A percentile compares a stretch with the other conserved stretches of the same genome.
Evolutionary conservation across 257 asterid species (phyloP).

Genomic region (Solanum ossicruentum): DNA sequence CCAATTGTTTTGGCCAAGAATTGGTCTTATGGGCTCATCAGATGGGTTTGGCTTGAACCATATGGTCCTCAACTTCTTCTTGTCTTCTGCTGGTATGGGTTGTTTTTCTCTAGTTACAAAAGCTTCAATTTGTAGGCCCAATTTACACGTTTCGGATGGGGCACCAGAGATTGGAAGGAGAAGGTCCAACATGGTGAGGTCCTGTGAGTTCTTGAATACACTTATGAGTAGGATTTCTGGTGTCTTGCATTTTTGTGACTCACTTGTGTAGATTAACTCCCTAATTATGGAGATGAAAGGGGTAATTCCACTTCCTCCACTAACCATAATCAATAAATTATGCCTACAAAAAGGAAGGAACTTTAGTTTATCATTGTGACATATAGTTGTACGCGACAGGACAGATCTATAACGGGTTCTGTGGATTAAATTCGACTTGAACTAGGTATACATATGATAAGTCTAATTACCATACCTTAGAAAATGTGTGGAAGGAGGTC

Average conservation of each 20-base stretch:
- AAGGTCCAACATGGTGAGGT: constrained; percentile 57
- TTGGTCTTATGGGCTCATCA: constrained; percentile 44
- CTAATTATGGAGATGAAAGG: constrained; percentile 81
- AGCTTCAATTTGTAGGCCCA: constrained; percentile 47
- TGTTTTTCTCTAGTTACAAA: constrained; percentile 54
- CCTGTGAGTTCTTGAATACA: constrained; percentile 59
- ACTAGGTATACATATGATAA: background rate
- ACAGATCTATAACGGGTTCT: background rate
- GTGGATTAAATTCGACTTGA: background rate
- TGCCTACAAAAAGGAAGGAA: constrained; percentile 25
- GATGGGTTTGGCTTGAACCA: constrained; percentile 54
- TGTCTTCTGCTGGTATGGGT: background rate
- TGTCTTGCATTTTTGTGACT: constrained; percentile 21
- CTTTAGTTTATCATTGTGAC: background rate
- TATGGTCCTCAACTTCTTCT: constrained; percentile 14
- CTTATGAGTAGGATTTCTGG: constrained; percentile 52
- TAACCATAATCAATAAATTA: constrained; percentile 57
- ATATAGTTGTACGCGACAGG: background rate
- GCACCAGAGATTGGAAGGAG: constrained; percentile 47
- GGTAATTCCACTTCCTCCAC: constrained; percentile 94
- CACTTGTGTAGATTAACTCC: constrained; percentile 38
- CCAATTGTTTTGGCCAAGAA: constrained; percentile 50
- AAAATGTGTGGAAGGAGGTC: constrained; percentile 61
- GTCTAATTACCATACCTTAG: constrained; percentile 25
- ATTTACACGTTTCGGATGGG: constrained; percentile 18